Evolutionary conservation across 2,329 filamentous ascomycete species (phyloP), one percentile per base, ranked within the genome.

Genomic region (Phyllosticta capitalensis): DNA sequence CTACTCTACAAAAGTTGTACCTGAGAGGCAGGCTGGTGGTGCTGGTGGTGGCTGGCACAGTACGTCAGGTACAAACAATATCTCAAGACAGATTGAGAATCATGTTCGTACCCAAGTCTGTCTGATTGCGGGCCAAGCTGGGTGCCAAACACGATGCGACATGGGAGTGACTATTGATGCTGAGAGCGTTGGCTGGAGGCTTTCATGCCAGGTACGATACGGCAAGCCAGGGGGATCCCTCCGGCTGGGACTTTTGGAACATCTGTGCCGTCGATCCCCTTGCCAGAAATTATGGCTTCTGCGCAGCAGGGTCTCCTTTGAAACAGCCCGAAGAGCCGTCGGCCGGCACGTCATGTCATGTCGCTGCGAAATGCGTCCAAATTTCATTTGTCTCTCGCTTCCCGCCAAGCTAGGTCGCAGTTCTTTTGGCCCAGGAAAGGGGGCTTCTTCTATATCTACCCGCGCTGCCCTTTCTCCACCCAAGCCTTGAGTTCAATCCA

Each of bases 321-420:
- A 71, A 71, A 72, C 69, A 71, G 60, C 65, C 67, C 67, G 69
- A 67, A 66, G 69, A 63, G 66, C 69, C 68, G 69, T 71, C 69
- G 67, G 67, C 66, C 70, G 70, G 69, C 68, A 72, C 70, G 71
- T 72, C 71, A 72, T 72, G 70, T 67, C 58, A 60, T 67, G 61
- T 60, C 61, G 63, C 57, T 66, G 69, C 69, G 70, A 66, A 68
- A 68, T 67, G 67, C 69, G 67, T 64, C 68, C 67, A 57, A 61
- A 72, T 72, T 72, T 72, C 66, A 69, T 68, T 68, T 70, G 69
- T 72, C 67, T 72, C 67, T 72, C 67, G 68, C 67, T 68, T 68
- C 63, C 63, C 64, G 70, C 67, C 70, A 70, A 70, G 69, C 62
- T 59, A 59, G 57, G 57, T 54, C 51, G 51, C 63, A 55, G 63